Evolutionary conservation across 805 yeast genomes (phyloP), one percentile per base, ranked within the genome.

Genomic region (Yarrowia osloensis): DNA sequence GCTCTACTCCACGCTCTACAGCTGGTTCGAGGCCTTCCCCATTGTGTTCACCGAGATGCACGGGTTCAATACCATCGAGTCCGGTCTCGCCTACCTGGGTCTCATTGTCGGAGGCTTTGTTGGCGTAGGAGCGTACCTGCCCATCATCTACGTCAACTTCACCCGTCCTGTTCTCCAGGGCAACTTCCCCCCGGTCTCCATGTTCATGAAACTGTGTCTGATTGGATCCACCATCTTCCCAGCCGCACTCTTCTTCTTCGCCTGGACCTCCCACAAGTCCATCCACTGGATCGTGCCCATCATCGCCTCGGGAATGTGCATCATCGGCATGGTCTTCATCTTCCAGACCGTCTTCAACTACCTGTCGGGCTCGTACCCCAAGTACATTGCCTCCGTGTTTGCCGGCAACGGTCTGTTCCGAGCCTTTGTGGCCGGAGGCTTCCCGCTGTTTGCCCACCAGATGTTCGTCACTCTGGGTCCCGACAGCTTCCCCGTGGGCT

Each of bases 291-390:
- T 42, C 26, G 47, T 42, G 17, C 47, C 47, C 7, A 42, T 42
- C 6, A 12, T 42, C 15, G 47, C 47, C 26, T 42, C 47, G 8
- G 47, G 47, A 3, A 11, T 42, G 17, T 21, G 26, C 26, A 42
- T 42, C 47, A 42, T 42, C 26, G 47, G 47, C 12, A 42, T 42
- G 47, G 47, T 42, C 8, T 42, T 42, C 47, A 42, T 42, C 47
- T 42, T 42, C 47, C 47, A 42, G 26, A 42, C 47, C 17, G 47
- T 42, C 26, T 42, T 42, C 47, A 42, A 42, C 47, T 42, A 42
- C 47, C 47, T 42, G 47, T 42, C 47, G 17, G 47, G 47, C n/a
- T 42, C 47, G 8, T 42, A 42, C 26, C 47, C 47, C 26, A 42
- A 42, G 26, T 42, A 42, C 47, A 42, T 42, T 42, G 47, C 47